These are phyloP conservation scores for Fusarium tricinctum DNA, from an alignment of 2,329 filamentous ascomycete species.

Conservation along the genomic window DNA sequence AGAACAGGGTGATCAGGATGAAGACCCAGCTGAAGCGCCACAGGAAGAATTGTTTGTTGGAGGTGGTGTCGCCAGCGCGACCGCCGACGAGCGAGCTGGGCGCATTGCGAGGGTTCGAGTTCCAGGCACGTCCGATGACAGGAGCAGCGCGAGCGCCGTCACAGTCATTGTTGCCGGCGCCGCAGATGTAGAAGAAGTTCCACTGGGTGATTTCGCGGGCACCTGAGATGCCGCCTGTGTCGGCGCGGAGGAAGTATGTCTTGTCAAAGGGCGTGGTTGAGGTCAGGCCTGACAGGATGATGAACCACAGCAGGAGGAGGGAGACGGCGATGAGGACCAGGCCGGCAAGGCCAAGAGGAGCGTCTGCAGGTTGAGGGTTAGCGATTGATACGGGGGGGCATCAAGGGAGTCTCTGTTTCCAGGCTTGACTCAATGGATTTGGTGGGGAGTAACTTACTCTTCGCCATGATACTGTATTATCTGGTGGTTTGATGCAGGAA, in stretches of 20 bases:
- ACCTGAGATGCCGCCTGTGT: constrained; percentile 79
- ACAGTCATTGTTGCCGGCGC: constrained; percentile 74
- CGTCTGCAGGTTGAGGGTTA: constrained; percentile 52
- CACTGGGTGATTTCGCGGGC: constrained; percentile 80
- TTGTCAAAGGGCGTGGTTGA: constrained; percentile 71
- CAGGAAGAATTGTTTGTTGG: constrained; percentile 79
- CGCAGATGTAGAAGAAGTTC: constrained; percentile 92
- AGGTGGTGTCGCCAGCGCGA: constrained; percentile 69
- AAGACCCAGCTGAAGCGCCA: constrained; percentile 96
- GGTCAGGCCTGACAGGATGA: constrained; percentile 70
- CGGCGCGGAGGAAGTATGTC: constrained; percentile 88
- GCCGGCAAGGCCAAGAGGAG: constrained; percentile 58
- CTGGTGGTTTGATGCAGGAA: neutral
- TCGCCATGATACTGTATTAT: constrained; percentile 38
- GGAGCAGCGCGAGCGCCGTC: constrained; percentile 71
- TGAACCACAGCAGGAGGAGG: constrained; percentile 69
- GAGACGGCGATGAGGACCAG: constrained; percentile 65
- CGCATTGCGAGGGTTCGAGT: constrained; percentile 60
- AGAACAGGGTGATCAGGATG: constrained; percentile 86
- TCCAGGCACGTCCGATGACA: constrained; percentile 80
- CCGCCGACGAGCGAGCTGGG: constrained; percentile 63
- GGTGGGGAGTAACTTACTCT: constrained; percentile 36
- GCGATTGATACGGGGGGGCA: neutral
- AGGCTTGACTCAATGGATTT: neutral
- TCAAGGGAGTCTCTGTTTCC: neutral